Percentiles rank a stretch among this genome's conserved stretches.
Evolutionary conservation across 108 stramenopile genomes (phyloP).

Genomic region (Cyclotella choctawhatcheeana): DNA sequence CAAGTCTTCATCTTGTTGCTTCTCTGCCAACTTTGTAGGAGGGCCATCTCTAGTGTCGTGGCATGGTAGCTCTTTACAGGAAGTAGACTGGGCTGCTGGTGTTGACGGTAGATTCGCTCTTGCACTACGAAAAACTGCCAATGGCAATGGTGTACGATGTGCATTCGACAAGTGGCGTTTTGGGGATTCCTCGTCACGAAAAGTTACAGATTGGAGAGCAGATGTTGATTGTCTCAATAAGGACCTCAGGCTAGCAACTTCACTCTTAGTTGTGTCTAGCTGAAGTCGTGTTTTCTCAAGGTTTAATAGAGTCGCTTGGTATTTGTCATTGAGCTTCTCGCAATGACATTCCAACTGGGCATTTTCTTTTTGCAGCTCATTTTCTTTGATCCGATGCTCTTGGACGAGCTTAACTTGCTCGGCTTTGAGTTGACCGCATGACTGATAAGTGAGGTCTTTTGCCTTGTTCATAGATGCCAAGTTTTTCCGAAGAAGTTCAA

Average conservation of each 20-base stretch:
- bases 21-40: background rate
- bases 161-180: background rate
- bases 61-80: no score
- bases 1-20: background rate
- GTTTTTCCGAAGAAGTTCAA: conserved; percentile 9
- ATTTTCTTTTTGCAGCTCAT: background rate
- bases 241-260: conserved; percentile 34
- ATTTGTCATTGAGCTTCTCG: conserved; percentile 11
- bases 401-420: background rate
- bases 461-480: background rate
- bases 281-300: conserved; percentile 3
- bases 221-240: conserved; percentile 43
- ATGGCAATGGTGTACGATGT: background rate
- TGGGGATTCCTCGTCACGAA: background rate
- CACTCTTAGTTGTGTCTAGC: conserved; percentile 24
- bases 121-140: background rate
- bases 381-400: background rate
- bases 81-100: background rate
- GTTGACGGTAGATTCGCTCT: background rate
- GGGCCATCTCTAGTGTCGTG: no score
- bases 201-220: conserved; percentile 43
- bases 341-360: background rate
- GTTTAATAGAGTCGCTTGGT: conserved; percentile 6
- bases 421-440: conserved; percentile 1
- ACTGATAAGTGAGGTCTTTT: background rate